These are phyloP conservation scores for Actinidia arguta DNA, from an alignment of 179 eudicot genomes.

Conservation along the genomic window DNA sequence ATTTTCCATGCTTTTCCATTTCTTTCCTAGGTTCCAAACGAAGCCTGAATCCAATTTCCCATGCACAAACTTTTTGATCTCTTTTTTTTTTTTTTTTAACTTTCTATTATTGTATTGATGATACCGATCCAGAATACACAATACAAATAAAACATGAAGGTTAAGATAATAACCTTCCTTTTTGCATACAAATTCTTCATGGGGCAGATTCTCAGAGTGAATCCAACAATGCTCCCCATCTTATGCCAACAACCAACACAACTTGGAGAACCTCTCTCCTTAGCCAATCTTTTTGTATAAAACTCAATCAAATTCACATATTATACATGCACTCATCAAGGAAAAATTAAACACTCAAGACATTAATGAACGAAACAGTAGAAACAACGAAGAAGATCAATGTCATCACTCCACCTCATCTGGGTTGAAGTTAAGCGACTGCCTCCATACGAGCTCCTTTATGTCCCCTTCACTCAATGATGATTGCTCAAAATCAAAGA, in stretches of 20 bases:
- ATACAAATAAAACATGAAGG: conserved; percentile 6
- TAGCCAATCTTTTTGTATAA: neutral
- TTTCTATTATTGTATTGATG: neutral
- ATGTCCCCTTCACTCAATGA: conserved; percentile 83
- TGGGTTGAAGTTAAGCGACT: conserved; percentile 70
- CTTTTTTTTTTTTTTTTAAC: too few species aligned
- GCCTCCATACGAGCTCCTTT: conserved; percentile 86
- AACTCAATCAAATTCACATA: neutral
- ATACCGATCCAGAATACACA: neutral
- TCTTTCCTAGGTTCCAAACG: too few species aligned
- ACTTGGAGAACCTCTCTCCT: neutral
- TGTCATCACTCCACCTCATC: conserved; percentile 38
- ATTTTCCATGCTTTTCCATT: too few species aligned
- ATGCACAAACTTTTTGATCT: too few species aligned
- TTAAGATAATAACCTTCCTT: conserved; percentile 1
- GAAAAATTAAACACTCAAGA: conserved; percentile 15
- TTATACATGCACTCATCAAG: neutral
- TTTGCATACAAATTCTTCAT: conserved; percentile 1
- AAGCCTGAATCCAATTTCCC: neutral
- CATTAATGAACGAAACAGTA: neutral
- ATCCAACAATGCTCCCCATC: neutral
- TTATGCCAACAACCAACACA: neutral
- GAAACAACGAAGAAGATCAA: neutral
- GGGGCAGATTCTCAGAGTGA: conserved; percentile 8
- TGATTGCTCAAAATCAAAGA: conserved; percentile 86